Percentiles rank a stretch among this genome's conserved stretches.
These are phyloP conservation scores for Ceratocystis alfenasii DNA, from an alignment of 2,329 filamentous ascomycete genomes.

Conservation along the genomic window DNA sequence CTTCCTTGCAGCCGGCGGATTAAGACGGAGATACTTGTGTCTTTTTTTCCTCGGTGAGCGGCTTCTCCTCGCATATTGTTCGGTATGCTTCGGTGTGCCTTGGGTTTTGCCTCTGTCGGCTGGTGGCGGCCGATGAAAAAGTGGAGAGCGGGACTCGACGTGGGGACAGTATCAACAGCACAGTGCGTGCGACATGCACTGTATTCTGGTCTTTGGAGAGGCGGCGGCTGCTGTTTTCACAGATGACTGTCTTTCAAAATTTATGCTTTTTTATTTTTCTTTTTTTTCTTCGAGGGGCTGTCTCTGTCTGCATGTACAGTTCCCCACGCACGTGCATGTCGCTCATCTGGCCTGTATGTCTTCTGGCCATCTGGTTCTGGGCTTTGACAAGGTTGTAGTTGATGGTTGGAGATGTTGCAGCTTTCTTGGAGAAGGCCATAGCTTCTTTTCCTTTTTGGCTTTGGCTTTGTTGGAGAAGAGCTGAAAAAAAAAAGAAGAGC, in stretches of 20 bases:
- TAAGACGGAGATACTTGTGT: conserved; percentile 12
- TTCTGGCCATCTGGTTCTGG: neutral
- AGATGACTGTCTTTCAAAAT: neutral
- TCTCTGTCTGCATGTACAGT: no score
- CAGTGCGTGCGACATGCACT: neutral
- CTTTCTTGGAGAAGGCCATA: conserved; percentile 1
- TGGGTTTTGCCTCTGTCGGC: neutral
- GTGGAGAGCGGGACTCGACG: neutral
- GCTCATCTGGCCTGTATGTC: no score
- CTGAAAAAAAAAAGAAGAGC: neutral
- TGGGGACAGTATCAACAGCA: neutral
- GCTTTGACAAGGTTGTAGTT: neutral
- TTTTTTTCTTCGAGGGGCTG: no score
- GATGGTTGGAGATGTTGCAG: neutral
- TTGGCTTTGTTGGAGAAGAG: neutral
- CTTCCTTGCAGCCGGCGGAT: conserved; percentile 13
- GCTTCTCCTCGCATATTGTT: no score
- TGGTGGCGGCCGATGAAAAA: neutral
- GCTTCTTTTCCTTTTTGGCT: neutral
- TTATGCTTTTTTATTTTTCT: no score
- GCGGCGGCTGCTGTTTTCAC: no score
- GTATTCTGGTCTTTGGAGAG: no score
- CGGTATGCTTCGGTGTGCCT: no score
- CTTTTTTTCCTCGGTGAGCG: neutral
- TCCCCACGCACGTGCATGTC: no score